A percentile compares a stretch with the other conserved stretches of the same genome.
Conservation (phyloP, 345 rosid genomes). For the Cardamine chenopodiifolia region DNA sequence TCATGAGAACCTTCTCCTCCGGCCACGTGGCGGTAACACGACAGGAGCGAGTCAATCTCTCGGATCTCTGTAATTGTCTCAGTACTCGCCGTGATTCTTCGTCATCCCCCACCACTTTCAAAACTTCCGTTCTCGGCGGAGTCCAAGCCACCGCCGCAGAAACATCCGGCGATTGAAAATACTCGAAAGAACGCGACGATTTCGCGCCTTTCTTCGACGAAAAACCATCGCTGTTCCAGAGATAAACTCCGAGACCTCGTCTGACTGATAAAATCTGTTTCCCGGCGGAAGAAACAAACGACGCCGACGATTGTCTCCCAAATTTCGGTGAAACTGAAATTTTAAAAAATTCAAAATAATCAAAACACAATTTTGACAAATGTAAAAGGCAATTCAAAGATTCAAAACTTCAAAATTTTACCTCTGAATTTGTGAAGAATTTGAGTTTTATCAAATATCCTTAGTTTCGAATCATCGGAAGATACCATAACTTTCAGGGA, state of each 20-base stretch:
- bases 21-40: conserved; percentile 97
- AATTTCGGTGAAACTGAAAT: conserved; percentile 54
- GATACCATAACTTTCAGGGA: conserved; percentile 63
- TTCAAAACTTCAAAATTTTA: conserved; percentile 10
- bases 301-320: conserved; percentile 77
- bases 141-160: conserved; percentile 64
- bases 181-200: conserved; percentile 66
- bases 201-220: conserved; percentile 47
- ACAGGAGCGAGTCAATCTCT: conserved; percentile 58
- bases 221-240: conserved; percentile 61
- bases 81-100: conserved; percentile 18
- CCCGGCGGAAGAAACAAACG: conserved; percentile 65
- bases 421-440: conserved; percentile 73
- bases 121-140: conserved; percentile 29
- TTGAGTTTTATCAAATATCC: conserved; percentile 62
- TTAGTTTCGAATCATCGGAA: conserved; percentile 76
- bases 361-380: not conserved
- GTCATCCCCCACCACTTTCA: not conserved
- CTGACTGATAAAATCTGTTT: conserved; percentile 79
- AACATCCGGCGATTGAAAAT: conserved; percentile 63
- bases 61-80: conserved; percentile 55
- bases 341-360: not conserved
- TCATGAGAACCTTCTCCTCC: conserved; percentile 63
- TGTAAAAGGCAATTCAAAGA: not conserved
- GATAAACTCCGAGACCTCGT: conserved; percentile 69